phyloP scores from a whole-genome alignment of 345 rosid genomes.

The Eucalyptus sp. region DNA sequence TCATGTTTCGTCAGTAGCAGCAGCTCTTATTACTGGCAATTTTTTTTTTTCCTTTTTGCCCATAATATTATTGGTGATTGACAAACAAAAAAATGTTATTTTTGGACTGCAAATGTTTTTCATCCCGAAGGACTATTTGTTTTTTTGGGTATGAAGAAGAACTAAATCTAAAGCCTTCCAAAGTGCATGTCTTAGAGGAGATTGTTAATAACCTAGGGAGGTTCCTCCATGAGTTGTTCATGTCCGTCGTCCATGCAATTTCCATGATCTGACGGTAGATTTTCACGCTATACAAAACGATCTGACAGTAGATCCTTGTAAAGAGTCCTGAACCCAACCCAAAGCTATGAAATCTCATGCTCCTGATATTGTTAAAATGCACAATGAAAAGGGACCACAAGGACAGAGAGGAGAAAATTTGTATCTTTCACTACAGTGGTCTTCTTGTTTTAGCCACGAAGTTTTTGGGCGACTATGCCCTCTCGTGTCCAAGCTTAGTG shows the following conservation, averaged over 20 bases:
- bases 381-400: background rate
- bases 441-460: background rate
- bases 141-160: fast-evolving
- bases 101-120: background rate
- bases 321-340: background rate
- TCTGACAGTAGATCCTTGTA: fast-evolving
- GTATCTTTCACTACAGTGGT: background rate
- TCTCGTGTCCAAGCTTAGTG: background rate
- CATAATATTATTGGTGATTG: fast-evolving
- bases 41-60: background rate
- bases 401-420: background rate
- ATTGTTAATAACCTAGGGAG: background rate
- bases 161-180: fast-evolving
- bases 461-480: background rate
- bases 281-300: background rate
- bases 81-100: background rate
- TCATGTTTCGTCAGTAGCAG: fast-evolving
- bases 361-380: background rate
- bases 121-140: background rate
- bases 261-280: background rate
- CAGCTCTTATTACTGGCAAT: background rate
- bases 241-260: background rate
- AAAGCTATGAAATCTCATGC: background rate
- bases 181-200: background rate
- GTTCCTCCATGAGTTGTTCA: background rate